phyloP scores from a whole-genome alignment of 1,284 basidiomycete species.

The Exobasidium cylindrosporum region DNA sequence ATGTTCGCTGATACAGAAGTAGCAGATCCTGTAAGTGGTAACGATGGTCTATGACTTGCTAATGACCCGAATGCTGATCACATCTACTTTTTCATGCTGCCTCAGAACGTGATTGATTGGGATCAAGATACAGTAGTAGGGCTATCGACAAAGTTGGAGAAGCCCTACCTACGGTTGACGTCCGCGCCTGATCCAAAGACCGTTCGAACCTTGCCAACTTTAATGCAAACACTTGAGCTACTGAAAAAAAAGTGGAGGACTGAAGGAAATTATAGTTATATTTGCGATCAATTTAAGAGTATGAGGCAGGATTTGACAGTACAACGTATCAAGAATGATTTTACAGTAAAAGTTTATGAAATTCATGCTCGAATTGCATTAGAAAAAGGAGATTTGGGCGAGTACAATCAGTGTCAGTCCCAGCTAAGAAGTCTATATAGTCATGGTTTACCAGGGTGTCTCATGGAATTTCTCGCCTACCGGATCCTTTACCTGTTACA shows the following conservation, averaged over 20 bases:
- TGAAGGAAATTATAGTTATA: constrained; percentile 82
- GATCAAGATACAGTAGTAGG: constrained; percentile 93
- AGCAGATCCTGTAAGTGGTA: constrained; percentile 17
- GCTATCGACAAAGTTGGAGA: constrained; percentile 81
- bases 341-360: constrained; percentile 96
- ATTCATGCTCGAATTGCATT: constrained; percentile 96
- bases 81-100: constrained; percentile 2
- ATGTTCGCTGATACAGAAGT: constrained; percentile 8
- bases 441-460: constrained; percentile 81
- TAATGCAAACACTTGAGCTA: constrained; percentile 79
- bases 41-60: too few species aligned
- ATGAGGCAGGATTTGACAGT: constrained; percentile 98
- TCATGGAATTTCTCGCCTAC: constrained; percentile 94
- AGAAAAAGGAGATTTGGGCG: constrained; percentile 91
- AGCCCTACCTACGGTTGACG: constrained; percentile 91
- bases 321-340: constrained; percentile 98
- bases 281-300: constrained; percentile 97
- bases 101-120: constrained; percentile 83
- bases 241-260: constrained; percentile 85
- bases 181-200: constrained; percentile 91
- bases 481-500: constrained; percentile 93
- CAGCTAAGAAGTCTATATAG: constrained; percentile 87
- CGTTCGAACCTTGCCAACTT: constrained; percentile 81
- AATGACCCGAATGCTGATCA: not conserved
- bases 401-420: constrained; percentile 97